Evolutionary conservation across 129 eudicot species (phyloP), one percentile per base, ranked within the genome.

Genomic region (Tagetes patula): DNA sequence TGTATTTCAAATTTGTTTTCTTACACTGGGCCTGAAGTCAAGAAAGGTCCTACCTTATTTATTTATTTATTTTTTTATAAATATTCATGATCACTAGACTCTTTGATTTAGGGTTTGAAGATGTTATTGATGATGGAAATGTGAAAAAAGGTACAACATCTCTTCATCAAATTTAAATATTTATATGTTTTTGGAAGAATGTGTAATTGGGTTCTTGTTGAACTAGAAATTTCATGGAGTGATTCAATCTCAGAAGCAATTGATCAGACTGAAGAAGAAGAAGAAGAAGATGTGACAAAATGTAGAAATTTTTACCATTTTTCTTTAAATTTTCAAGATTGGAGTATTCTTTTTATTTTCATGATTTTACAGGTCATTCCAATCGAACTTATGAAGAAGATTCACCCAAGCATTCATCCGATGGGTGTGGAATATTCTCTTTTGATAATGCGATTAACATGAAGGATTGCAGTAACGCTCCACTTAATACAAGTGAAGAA

Each of bases 361-460:
- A 50, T 37, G 49, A 52, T 38, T 52, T 38, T 38, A n/a, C 20
- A 30, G 50, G 64, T 27, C 27, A 70, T 36, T 68, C 30, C 33
- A 68, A 14, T 20, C 77, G 36, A 34, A 78, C 71, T 45, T 75
- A 58, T 54, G 82, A 71, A 63, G 78, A 74, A 63, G 78, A 74
- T 73, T 87, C 95, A 37, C 87, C 89, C 73, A 76, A 77, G 33
- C 84, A 75, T 13, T 65, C 82, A 70, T 84, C 86, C 63, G 61
- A 84, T 36, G 91, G 83, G 80, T 20, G 27, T 20, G 27, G 27
- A 20, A 20, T 20, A 20, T 84, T 92, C 30, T 92, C 98, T 49
- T 84, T 92, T 43, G 96, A 92, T 69, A 81, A 92, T 52, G 95
- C 92, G 55, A 89, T 89, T 43, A 79, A 77, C 79, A 74, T 75